A percentile compares a stretch with the other conserved stretches of the same genome.
Evolutionary conservation across 1,284 basidiomycete species (phyloP).

Genomic region (Pascua sp.): DNA sequence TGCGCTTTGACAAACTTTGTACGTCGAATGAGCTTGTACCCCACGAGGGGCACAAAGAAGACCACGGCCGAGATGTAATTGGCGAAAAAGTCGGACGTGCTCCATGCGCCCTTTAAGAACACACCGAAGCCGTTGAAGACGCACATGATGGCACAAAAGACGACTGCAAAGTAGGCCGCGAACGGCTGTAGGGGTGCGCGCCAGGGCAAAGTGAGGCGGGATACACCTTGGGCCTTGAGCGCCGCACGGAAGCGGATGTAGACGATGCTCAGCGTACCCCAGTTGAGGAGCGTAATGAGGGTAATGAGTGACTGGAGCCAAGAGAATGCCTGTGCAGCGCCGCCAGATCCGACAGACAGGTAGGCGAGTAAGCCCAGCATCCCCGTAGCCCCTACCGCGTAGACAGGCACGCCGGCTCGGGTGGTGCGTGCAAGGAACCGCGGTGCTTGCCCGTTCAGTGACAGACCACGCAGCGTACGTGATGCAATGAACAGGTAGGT

Average conservation of each 20-base stretch:
- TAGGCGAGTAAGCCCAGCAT: constrained; percentile 60
- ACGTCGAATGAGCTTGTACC: constrained; percentile 35
- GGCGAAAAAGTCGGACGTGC: constrained; percentile 5
- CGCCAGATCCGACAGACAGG: constrained; percentile 58
- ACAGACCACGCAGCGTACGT: constrained; percentile 35
- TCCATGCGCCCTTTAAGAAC: constrained; percentile 23
- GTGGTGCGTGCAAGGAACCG: constrained; percentile 63
- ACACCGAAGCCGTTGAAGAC: constrained; percentile 30
- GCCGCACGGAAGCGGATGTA: constrained; percentile 32
- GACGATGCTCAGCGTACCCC: constrained; percentile 48
- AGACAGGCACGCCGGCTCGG: constrained; percentile 67
- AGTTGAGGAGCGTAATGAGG: constrained; percentile 27
- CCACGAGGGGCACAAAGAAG: constrained; percentile 59
- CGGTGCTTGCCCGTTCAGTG: constrained; percentile 71
- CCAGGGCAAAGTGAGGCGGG: constrained; percentile 19
- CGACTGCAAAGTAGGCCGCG: constrained; percentile 24
- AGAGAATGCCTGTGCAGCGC: constrained; percentile 52
- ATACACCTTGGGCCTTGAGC: constrained; percentile 27
- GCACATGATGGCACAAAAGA: constrained; percentile 23
- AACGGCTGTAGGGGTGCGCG: constrained; percentile 26
- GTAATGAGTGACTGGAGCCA: constrained; percentile 55
- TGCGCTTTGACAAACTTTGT: constrained; percentile 15
- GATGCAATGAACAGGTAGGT: constrained; percentile 51
- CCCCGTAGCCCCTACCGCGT: constrained; percentile 63
- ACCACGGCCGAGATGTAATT: constrained; percentile 19